Percentiles rank a stretch among this genome's conserved stretches.
These are phyloP conservation scores for Alternaria ventricosa DNA, from an alignment of 2,329 filamentous ascomycete genomes.

Conservation along the genomic window DNA sequence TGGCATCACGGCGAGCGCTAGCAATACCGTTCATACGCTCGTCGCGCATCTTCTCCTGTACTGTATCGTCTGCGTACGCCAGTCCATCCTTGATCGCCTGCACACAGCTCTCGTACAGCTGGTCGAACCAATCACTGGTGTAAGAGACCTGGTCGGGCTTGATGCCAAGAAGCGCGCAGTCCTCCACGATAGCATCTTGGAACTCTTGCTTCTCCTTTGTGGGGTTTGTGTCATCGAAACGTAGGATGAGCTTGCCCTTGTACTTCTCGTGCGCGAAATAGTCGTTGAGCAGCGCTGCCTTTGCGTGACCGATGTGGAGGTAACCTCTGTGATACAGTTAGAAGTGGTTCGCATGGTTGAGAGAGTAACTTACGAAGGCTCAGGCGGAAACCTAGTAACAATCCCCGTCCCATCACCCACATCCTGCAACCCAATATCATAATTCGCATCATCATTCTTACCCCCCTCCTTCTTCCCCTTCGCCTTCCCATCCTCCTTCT, in stretches of 20 bases:
- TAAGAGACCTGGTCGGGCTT: constrained; percentile 85
- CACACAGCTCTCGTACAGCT: constrained; percentile 85
- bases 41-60: constrained; percentile 84
- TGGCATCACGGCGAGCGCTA: constrained; percentile 78
- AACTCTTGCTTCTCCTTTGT: constrained; percentile 97
- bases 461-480: constrained; percentile 65
- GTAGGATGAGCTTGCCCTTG: constrained; percentile 86
- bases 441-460: constrained; percentile 84
- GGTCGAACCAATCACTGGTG: constrained; percentile 94
- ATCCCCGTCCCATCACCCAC: constrained; percentile 77
- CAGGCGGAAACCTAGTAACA: constrained; percentile 89
- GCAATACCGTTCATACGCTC: constrained; percentile 85
- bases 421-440: constrained; percentile 85
- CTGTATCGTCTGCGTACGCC: constrained; percentile 94
- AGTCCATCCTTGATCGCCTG: constrained; percentile 84
- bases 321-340: constrained; percentile 64
- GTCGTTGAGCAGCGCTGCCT: constrained; percentile 91
- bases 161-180: constrained; percentile 89
- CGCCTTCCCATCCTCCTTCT: constrained; percentile 64
- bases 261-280: constrained; percentile 96
- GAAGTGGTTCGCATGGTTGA: not conserved
- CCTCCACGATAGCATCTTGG: constrained; percentile 91
- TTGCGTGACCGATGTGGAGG: constrained; percentile 94
- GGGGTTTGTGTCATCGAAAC: constrained; percentile 97
- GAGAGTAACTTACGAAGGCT: constrained; percentile 74